Base-by-base conservation (phyloP, 129 eudicot genomes). In the Glebionis coronaria region DNA sequence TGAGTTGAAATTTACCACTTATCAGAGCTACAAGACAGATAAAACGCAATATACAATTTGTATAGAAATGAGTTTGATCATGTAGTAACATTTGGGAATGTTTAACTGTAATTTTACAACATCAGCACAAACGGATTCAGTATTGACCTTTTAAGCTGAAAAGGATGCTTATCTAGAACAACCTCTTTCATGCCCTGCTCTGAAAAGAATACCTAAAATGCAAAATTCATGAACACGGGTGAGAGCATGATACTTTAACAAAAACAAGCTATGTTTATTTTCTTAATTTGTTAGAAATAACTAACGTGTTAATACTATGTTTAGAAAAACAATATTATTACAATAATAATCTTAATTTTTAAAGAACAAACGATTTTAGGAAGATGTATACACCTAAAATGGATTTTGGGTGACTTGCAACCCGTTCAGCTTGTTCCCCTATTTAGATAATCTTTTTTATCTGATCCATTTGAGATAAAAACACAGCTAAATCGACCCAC, bases 71-170 rank as follows among this genome's bases (percentile, higher is more conserved):
- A 55, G 55, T 56, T 29, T 54, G 13, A 54, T 19, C 50, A 52
- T 52, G 29, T 29, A 47, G 19, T 15, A 23, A 49, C 46, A 65
- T 35, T 40, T 13, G 29, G 52, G 25, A 23, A 14, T 44, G 44
- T 56, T 40, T 12, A 23, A 45, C 35, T 16, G 44, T 25, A 70
- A 12, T 12, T 10, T 47, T 73, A 63, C 21, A 16, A 15, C 21
- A n/a, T 7, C 8, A 54, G 42, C 56, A 55, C 29, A 72, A 29
- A 23, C 25, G 29, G 29, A 12, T 27, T 25, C 4, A 5, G 42
- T 23, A 4, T 42, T 18, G 68, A 90, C 97, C 97, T 87, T 81
- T 90, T 90, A 63, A 90, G 85, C 69, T 63, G 70, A 74, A 84
- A 70, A 45, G 97, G 97, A 63, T 90, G 87, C 84, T 87, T 78